Base-by-base conservation (phyloP, 345 rosid species). In the Hibiscus syriacus region DNA sequence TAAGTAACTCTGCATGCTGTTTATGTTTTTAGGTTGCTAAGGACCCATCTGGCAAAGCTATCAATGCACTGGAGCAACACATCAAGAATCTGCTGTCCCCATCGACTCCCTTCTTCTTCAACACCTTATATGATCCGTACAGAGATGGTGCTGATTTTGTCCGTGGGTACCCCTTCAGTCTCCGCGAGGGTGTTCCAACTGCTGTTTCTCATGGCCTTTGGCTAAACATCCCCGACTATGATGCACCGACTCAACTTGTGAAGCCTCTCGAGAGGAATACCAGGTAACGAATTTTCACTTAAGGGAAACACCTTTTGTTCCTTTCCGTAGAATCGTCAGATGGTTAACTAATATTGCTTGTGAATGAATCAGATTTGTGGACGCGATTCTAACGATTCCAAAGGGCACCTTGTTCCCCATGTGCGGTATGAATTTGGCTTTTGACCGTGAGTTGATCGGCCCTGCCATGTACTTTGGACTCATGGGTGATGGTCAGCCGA, bases 151-250 rank as follows among this genome's bases (percentile, higher is more conserved):
- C 98, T 9, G 98, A 90, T 70, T 93, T 93, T 49, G 98, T 93
- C 38, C 96, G 98, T 49, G 98, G 98, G 48, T 93, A 89, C 79
- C 98, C 98, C 52, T 93, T 93, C 66, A 93, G 94, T 80, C 88
- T 90, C 0, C 85, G 98, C 0, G 97, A 93, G 80, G 98, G 98
- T 81, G 96, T 82, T 26, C 86, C 90, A 2, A 93, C 98, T 6
- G 98, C 96, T 43, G 94, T 90, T 64, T 93, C 98, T 46, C 98
- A 93, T 66, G 98, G 97, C 65, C 97, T 93, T 55, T 93, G 98
- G 98, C 96, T 93, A 68, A 93, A 93, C 86, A 93, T 93, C 73
- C 98, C 98, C 1, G 98, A 93, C 70, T 90, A 93, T 63, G 98
- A 93, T 73, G 98, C 98, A 19, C 98, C 98, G 1, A 93, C 98